Evolutionary conservation across 345 rosid genomes (phyloP).

Genomic region (Reutealis trisperma): DNA sequence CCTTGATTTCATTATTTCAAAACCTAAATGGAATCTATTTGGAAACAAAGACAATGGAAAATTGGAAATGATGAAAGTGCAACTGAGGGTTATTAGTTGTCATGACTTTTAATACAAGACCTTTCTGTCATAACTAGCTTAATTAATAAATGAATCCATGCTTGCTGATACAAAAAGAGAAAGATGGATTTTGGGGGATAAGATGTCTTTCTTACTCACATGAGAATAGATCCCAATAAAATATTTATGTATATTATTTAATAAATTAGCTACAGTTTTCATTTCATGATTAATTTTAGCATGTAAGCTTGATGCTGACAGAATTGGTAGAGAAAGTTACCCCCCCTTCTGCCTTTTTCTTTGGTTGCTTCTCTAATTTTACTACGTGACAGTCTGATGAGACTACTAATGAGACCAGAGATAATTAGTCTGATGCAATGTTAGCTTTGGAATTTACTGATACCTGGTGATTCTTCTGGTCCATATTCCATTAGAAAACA

Average conservation of each 20-base stretch:
- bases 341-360: not conserved
- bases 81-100: not conserved
- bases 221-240: not conserved
- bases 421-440: not conserved
- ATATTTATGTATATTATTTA: not conserved
- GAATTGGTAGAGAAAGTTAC: not conserved
- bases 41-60: not conserved
- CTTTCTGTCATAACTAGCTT: not conserved
- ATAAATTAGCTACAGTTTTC: not conserved
- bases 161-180: not conserved
- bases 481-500: not conserved
- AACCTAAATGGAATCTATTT: not conserved
- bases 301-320: conserved; percentile 5
- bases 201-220: not conserved
- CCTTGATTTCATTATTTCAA: not conserved
- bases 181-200: not conserved
- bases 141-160: not conserved
- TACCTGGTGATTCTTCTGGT: not conserved
- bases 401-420: not conserved
- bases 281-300: not conserved
- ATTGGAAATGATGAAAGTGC: not conserved
- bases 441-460: not conserved
- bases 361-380: not conserved
- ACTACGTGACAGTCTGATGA: conserved; percentile 1
- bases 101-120: not conserved